Evolutionary conservation across 1,284 basidiomycete species (phyloP).

Genomic region (Cryptococcus maquisensis): DNA sequence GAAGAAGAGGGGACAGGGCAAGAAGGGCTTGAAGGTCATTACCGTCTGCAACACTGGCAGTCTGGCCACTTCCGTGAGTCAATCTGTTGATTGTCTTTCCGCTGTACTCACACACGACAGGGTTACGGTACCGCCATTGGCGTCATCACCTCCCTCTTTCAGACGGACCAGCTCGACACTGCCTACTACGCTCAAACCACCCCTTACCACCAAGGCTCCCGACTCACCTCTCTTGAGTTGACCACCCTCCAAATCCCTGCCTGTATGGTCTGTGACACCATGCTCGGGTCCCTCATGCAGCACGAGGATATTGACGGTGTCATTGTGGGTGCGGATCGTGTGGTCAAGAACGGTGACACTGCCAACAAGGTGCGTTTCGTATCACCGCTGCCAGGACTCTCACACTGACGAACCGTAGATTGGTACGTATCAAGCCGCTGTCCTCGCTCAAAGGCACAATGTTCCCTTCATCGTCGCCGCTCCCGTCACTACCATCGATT

Average conservation of each 20-base stretch:
- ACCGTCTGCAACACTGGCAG: conserved; percentile 96
- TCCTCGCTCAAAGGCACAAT: conserved; percentile 73
- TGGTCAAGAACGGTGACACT: conserved; percentile 85
- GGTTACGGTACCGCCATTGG: conserved; percentile 91
- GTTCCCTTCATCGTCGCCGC: conserved; percentile 88
- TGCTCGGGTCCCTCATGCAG: conserved; percentile 88
- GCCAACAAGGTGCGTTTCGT: conserved; percentile 70
- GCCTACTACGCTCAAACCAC: conserved; percentile 89
- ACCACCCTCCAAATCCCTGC: conserved; percentile 73
- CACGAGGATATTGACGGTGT: conserved; percentile 81
- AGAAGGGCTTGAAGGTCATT: conserved; percentile 65
- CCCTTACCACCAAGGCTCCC: conserved; percentile 77
- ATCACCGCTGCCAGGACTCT: not conserved
- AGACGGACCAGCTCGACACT: conserved; percentile 66
- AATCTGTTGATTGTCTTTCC: not conserved
- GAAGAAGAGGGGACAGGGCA: conserved; percentile 50
- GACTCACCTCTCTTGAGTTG: conserved; percentile 78
- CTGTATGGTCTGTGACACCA: conserved; percentile 89
- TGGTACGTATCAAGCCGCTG: conserved; percentile 85
- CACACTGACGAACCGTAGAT: conserved; percentile 52
- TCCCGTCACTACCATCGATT: conserved; percentile 81
- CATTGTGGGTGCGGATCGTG: conserved; percentile 76
- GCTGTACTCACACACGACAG: conserved; percentile 47
- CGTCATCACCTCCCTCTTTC: conserved; percentile 82
- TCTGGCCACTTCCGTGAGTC: conserved; percentile 76